Conservation (phyloP, 306 rosid species). For the cucumber (Cucumis sativus) region DNA sequence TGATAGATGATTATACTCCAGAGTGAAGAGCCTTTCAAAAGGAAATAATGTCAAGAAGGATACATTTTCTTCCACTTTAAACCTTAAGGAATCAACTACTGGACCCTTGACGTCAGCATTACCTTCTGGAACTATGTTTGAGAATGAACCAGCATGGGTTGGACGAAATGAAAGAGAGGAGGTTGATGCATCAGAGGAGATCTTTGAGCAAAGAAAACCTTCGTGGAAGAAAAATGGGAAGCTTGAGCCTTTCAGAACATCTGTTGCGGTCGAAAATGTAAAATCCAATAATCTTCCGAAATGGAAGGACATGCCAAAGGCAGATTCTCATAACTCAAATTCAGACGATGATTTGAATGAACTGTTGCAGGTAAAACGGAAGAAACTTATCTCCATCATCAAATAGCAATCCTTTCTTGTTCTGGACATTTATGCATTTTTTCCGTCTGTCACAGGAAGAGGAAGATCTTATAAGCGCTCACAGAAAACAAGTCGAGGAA, state of each 20-base stretch:
- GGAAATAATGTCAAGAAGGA: slow-evolving; percentile 84
- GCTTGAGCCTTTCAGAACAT: slow-evolving; percentile 37
- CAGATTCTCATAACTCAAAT: slow-evolving; percentile 35
- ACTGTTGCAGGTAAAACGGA: slow-evolving; percentile 58
- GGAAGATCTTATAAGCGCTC: slow-evolving; percentile 96
- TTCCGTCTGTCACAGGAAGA: slow-evolving; percentile 57
- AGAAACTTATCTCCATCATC: background rate
- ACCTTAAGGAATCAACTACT: slow-evolving; percentile 70
- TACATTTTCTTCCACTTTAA: slow-evolving; percentile 46
- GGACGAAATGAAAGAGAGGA: slow-evolving; percentile 63
- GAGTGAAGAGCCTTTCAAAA: slow-evolving; percentile 94
- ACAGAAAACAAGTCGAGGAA: slow-evolving; percentile 95
- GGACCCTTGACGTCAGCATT: slow-evolving; percentile 56
- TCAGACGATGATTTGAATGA: slow-evolving; percentile 76
- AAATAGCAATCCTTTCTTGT: background rate
- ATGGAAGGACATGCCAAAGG: slow-evolving; percentile 65
- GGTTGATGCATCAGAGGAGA: slow-evolving; percentile 57
- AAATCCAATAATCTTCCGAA: slow-evolving; percentile 56
- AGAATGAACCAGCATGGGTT: slow-evolving; percentile 51
- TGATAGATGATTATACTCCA: slow-evolving; percentile 21
- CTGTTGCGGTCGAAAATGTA: slow-evolving; percentile 42
- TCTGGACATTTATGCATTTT: background rate
- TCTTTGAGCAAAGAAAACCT: slow-evolving; percentile 57
- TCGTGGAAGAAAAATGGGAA: slow-evolving; percentile 66
- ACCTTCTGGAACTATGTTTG: slow-evolving; percentile 42